A percentile compares a stretch with the other conserved stretches of the same genome.
Conservation (phyloP, 495 filamentous ascomycete species). For the Neurospora sp. region DNA sequence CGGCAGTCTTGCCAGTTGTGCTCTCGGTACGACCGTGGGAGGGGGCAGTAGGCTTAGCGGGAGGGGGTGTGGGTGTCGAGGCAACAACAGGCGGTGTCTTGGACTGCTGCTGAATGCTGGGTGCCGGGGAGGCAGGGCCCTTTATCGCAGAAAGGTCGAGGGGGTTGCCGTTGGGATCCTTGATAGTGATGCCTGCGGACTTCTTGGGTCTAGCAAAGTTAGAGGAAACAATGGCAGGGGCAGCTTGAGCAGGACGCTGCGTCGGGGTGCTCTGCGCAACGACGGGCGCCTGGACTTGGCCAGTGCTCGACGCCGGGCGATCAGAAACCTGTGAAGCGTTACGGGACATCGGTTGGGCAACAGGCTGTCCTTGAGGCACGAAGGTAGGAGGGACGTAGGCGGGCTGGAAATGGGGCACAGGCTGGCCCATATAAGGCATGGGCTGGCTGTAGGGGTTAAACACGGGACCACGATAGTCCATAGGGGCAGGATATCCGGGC, state of each 20-base stretch:
- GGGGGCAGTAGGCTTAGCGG: constrained; percentile 29
- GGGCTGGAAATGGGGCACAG: constrained; percentile 31
- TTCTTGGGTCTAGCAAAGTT: constrained; percentile 52
- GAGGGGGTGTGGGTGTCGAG: constrained; percentile 43
- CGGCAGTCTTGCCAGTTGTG: constrained; percentile 32
- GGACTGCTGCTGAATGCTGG: constrained; percentile 37
- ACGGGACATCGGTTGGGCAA: constrained; percentile 64
- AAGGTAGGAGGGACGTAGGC: constrained; percentile 37
- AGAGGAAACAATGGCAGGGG: constrained; percentile 49
- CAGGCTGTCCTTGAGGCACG: constrained; percentile 39
- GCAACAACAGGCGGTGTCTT: constrained; percentile 44
- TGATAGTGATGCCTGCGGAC: constrained; percentile 64
- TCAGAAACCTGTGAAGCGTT: constrained; percentile 73
- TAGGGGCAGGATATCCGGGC: constrained; percentile 28
- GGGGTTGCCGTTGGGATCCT: constrained; percentile 59
- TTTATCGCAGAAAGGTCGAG: constrained; percentile 33
- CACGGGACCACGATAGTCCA: constrained; percentile 27
- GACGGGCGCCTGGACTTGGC: constrained; percentile 43
- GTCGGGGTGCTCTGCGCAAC: constrained; percentile 35
- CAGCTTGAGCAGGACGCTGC: constrained; percentile 46
- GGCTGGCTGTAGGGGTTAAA: constrained; percentile 27
- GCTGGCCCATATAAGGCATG: constrained; percentile 39
- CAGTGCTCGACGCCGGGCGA: constrained; percentile 69
- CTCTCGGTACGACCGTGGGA: constrained; percentile 41
- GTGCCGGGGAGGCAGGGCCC: constrained; percentile 34